phyloP scores from a whole-genome alignment of 495 filamentous ascomycete genomes.

The Extremus antarcticus region DNA sequence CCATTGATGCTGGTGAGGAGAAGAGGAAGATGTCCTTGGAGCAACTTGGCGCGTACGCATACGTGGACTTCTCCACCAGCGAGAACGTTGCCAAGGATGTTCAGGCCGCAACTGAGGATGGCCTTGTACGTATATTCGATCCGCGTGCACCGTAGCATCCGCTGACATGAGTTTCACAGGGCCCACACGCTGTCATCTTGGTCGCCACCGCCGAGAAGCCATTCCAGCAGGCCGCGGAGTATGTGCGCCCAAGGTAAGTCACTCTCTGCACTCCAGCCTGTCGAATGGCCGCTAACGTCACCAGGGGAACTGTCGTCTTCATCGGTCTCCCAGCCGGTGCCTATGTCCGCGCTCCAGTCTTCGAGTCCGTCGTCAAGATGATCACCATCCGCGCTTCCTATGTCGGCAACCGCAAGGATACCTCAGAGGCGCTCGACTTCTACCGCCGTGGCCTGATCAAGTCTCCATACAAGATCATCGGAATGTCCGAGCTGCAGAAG shows the following conservation, averaged over 20 bases:
- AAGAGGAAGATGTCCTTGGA: constrained; percentile 56
- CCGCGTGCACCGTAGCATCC: background rate
- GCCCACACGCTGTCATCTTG: constrained; percentile 78
- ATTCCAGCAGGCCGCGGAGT: constrained; percentile 79
- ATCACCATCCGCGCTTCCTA: constrained; percentile 88
- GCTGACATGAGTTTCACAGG: background rate
- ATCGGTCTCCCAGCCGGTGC: constrained; percentile 78
- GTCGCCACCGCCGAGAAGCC: constrained; percentile 80
- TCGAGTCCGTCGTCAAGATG: constrained; percentile 77
- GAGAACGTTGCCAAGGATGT: constrained; percentile 75
- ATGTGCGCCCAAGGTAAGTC: constrained; percentile 7
- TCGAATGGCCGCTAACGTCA: constrained; percentile 11
- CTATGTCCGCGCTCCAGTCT: constrained; percentile 70
- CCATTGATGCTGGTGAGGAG: constrained; percentile 70
- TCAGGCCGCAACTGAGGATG: constrained; percentile 62
- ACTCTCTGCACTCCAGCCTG: too few species aligned
- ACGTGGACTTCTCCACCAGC: constrained; percentile 65
- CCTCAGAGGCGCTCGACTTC: constrained; percentile 78
- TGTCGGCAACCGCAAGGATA: constrained; percentile 82
- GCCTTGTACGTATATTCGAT: constrained; percentile 36
- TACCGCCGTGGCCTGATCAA: constrained; percentile 72
- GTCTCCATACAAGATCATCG: constrained; percentile 72
- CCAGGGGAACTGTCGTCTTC: constrained; percentile 66
- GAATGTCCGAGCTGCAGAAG: constrained; percentile 62
- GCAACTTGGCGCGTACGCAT: constrained; percentile 55